Evolutionary conservation across 495 filamentous ascomycete species (phyloP).

Genomic region (Penicillium lagena): DNA sequence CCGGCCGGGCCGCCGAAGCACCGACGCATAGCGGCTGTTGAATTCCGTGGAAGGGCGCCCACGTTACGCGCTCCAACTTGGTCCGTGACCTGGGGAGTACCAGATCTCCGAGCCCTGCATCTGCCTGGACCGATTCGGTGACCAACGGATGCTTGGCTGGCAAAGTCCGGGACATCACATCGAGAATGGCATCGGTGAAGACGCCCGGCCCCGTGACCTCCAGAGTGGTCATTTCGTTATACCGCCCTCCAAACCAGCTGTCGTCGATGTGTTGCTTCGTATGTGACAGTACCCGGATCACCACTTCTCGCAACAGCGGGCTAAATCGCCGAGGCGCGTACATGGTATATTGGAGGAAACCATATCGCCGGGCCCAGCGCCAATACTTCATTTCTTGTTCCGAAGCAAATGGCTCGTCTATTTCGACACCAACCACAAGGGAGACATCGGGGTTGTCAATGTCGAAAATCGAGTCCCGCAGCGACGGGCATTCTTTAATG

Average conservation of each 20-base stretch:
- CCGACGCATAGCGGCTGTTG: slow-evolving; percentile 27
- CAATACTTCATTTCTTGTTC: slow-evolving; percentile 26
- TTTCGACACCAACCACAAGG: slow-evolving; percentile 27
- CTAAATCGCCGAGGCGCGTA: slow-evolving; percentile 36
- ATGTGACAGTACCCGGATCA: slow-evolving; percentile 31
- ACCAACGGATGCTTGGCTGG: slow-evolving; percentile 22
- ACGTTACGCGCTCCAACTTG: slow-evolving; percentile 24
- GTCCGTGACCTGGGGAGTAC: neutral
- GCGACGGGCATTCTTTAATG: slow-evolving; percentile 14
- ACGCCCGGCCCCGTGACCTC: slow-evolving; percentile 35
- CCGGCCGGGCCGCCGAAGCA: slow-evolving; percentile 11
- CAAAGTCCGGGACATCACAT: slow-evolving; percentile 27
- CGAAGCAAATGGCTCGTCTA: slow-evolving; percentile 38
- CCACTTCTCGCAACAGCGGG: slow-evolving; percentile 28
- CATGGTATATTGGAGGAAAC: slow-evolving; percentile 36
- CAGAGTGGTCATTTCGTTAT: slow-evolving; percentile 25
- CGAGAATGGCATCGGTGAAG: slow-evolving; percentile 36
- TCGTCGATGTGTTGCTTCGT: slow-evolving; percentile 20
- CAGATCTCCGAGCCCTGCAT: slow-evolving; percentile 2
- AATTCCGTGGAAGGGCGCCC: slow-evolving; percentile 35
- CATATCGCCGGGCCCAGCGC: slow-evolving; percentile 35
- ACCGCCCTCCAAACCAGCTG: slow-evolving; percentile 9
- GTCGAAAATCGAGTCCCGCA: slow-evolving; percentile 4
- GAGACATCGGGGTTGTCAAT: slow-evolving; percentile 11
- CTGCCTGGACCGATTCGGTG: slow-evolving; percentile 17